These are phyloP conservation scores for Metschnikowia lunata DNA, from an alignment of 805 yeast genomes.

Conservation along the genomic window DNA sequence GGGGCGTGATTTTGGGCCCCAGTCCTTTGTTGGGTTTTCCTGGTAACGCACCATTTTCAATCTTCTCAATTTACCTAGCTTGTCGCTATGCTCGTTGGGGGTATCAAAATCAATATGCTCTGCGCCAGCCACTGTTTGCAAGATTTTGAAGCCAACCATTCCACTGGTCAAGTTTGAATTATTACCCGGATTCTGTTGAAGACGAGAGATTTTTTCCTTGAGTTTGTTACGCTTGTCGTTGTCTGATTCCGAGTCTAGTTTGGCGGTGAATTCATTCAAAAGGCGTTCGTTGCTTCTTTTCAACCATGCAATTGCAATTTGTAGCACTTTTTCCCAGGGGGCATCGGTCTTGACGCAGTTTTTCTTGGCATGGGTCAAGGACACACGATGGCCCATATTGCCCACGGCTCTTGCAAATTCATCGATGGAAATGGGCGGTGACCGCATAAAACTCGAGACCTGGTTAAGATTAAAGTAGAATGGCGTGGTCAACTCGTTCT, in stretches of 20 bases:
- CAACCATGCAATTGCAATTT: constrained; percentile 61
- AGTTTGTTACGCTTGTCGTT: constrained; percentile 13
- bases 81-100: constrained; percentile 52
- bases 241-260: constrained; percentile 11
- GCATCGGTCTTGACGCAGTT: constrained; percentile 89
- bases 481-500: constrained; percentile 59
- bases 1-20: constrained; percentile 97
- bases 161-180: constrained; percentile 38
- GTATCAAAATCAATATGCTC: constrained; percentile 53
- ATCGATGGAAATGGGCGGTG: constrained; percentile 79
- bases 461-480: constrained; percentile 82
- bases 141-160: constrained; percentile 52
- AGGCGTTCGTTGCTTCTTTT: constrained; percentile 27
- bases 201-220: constrained; percentile 18
- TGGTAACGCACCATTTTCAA: constrained; percentile 84
- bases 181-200: constrained; percentile 29
- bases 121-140: constrained; percentile 38
- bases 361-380: constrained; percentile 85
- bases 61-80: constrained; percentile 58
- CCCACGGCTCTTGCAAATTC: constrained; percentile 75
- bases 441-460: constrained; percentile 67
- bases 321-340: constrained; percentile 76
- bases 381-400: constrained; percentile 74
- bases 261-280: constrained; percentile 18
- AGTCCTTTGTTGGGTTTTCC: constrained; percentile 85